Evolutionary conservation across 768 basidiomycete genomes (phyloP).

Genomic region (Kwoniella shandongensis): DNA sequence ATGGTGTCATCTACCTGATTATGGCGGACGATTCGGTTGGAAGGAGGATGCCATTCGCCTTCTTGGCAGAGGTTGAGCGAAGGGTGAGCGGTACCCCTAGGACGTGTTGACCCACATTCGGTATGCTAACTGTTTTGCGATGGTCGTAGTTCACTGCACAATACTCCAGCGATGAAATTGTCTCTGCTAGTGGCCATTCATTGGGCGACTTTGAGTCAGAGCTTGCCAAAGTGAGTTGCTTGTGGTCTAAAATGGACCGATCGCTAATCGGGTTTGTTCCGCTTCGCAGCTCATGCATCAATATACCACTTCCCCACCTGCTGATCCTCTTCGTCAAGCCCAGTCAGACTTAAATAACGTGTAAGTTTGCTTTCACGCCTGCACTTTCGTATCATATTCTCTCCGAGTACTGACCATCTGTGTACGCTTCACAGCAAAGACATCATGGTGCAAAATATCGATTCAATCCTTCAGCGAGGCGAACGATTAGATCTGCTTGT

Average conservation of each 20-base stretch:
- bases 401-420: too few relatives aligned
- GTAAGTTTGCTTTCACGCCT: constrained; percentile 20
- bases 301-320: constrained; percentile 83
- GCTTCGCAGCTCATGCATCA: constrained; percentile 67
- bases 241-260: background rate
- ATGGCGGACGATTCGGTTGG: constrained; percentile 94
- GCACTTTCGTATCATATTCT: too few relatives aligned
- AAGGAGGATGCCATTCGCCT: constrained; percentile 89
- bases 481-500: constrained; percentile 94
- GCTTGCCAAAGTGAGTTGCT: constrained; percentile 48
- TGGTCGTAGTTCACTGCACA: constrained; percentile 50
- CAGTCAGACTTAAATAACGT: constrained; percentile 69
- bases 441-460: constrained; percentile 98
- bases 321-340: constrained; percentile 83
- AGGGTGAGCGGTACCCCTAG: constrained; percentile 59
- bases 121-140: too few relatives aligned
- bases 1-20: constrained; percentile 81
- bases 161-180: constrained; percentile 51
- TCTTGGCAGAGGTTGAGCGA: constrained; percentile 76
- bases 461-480: constrained; percentile 89
- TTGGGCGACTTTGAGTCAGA: constrained; percentile 54
- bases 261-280: constrained; percentile 1
- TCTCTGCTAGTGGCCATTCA: constrained; percentile 52
- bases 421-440: too few relatives aligned
- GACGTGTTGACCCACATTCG: too few relatives aligned